These are phyloP conservation scores for Phytophthora litchii DNA, from an alignment of 352 stramenopile species.

Conservation along the genomic window DNA sequence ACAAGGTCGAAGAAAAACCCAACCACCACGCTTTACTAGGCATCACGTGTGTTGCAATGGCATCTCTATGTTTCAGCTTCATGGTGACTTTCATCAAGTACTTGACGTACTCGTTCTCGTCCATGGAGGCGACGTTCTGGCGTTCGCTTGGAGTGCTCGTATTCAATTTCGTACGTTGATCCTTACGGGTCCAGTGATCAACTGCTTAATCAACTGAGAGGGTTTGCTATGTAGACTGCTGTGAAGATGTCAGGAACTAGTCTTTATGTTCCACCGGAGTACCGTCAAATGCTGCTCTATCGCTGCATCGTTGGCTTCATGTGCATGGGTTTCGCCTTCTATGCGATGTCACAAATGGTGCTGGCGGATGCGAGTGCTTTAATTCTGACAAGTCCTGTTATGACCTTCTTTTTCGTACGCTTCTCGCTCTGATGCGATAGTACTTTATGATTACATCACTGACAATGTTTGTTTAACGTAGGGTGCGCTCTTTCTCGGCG, in stretches of 20 bases:
- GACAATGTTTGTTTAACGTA: conserved; percentile 7
- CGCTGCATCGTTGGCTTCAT: conserved; percentile 63
- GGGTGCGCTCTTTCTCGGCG: conserved; percentile 40
- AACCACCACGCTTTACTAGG: conserved; percentile 55
- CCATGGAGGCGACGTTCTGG: conserved; percentile 82
- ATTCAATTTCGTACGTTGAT: conserved; percentile 54
- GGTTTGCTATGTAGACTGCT: conserved; percentile 6
- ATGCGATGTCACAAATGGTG: conserved; percentile 76
- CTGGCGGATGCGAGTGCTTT: conserved; percentile 71
- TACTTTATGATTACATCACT: neutral
- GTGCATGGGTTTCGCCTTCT: conserved; percentile 76
- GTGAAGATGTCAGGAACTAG: conserved; percentile 24
- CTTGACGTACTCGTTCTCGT: conserved; percentile 60
- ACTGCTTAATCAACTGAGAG: neutral
- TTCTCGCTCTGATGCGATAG: neutral
- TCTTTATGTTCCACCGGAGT: conserved; percentile 43
- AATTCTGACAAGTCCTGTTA: conserved; percentile 48
- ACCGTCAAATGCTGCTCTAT: conserved; percentile 56
- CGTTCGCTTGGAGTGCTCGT: conserved; percentile 51
- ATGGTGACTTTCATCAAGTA: conserved; percentile 82
- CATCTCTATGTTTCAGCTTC: conserved; percentile 76
- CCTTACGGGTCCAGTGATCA: neutral
- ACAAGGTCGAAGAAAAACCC: conserved; percentile 11
- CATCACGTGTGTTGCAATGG: conserved; percentile 56
- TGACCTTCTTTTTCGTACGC: conserved; percentile 35